These are phyloP conservation scores for Teunomyces cretensis DNA, from an alignment of 805 yeast genomes.

Conservation along the genomic window DNA sequence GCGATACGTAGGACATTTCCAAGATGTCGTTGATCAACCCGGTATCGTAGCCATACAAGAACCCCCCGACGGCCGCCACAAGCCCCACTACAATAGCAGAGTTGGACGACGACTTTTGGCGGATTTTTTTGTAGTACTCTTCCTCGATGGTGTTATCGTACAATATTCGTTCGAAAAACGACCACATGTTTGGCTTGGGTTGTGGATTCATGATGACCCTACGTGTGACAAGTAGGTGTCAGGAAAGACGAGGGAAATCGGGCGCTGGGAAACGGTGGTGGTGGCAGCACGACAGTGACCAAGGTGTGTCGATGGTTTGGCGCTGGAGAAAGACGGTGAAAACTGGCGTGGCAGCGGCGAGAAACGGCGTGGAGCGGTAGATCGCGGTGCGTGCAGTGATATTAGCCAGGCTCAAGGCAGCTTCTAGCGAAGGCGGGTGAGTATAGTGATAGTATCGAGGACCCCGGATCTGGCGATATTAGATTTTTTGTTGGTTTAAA, in stretches of 20 bases:
- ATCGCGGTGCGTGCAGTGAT: no score
- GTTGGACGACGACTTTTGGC: constrained; percentile 50
- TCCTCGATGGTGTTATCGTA: constrained; percentile 37
- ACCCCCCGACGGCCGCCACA: constrained; percentile 89
- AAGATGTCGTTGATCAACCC: constrained; percentile 78
- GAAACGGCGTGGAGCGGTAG: neutral
- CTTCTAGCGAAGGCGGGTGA: neutral
- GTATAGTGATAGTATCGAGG: neutral
- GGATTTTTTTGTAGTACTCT: constrained; percentile 36
- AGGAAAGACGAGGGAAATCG: no score
- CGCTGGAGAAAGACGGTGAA: neutral
- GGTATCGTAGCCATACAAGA: constrained; percentile 86
- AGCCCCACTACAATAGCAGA: constrained; percentile 74
- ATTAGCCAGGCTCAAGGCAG: neutral
- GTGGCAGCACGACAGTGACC: no score
- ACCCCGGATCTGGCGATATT: constrained; percentile 1
- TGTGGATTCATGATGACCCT: neutral
- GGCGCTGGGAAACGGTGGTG: no score
- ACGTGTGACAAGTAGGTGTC: neutral
- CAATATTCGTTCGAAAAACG: constrained; percentile 23
- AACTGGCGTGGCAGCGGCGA: neutral
- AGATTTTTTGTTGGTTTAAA: neutral
- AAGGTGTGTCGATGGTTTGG: no score
- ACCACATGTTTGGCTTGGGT: constrained; percentile 6
- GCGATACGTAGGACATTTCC: constrained; percentile 69